phyloP scores from a whole-genome alignment of 2,329 filamentous ascomycete species.

The Aspergillus sp. region DNA sequence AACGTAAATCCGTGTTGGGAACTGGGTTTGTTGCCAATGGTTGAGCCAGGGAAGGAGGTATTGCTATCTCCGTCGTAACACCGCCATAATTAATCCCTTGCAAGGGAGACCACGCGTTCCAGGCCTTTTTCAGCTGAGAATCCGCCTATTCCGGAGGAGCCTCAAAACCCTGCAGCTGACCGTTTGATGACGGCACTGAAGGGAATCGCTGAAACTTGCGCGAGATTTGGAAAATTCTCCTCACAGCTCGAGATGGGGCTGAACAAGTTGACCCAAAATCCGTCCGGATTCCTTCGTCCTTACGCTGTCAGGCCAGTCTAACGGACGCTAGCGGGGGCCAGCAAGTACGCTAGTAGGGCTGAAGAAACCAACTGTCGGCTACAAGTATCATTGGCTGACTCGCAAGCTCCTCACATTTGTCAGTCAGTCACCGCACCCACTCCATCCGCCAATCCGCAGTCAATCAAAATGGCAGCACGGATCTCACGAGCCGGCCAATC shows the following conservation, averaged over 20 bases:
- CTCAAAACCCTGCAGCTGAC: constrained; percentile 12
- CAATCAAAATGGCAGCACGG: not conserved
- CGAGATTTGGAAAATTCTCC: not conserved
- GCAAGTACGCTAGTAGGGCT: constrained; percentile 7
- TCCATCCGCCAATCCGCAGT: not conserved
- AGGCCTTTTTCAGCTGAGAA: constrained; percentile 1
- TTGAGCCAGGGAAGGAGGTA: not conserved
- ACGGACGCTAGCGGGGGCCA: constrained; percentile 5
- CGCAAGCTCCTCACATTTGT: not conserved
- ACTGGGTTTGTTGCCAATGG: not conserved
- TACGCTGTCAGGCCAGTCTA: not conserved
- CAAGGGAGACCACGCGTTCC: not conserved
- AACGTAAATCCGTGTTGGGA: not conserved
- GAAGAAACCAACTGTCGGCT: constrained; percentile 3
- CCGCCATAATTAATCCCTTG: not conserved
- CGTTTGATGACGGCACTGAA: not conserved
- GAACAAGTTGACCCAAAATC: not conserved
- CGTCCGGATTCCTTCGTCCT: not conserved
- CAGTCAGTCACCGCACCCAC: not conserved
- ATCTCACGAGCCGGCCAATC: not conserved
- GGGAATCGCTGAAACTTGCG: not conserved
- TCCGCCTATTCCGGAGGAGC: constrained; percentile 4
- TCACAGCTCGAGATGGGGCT: not conserved
- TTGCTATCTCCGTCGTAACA: not conserved
- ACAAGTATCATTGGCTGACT: not conserved